Conservation (phyloP, 805 yeast genomes). For the Candida dendrica region DNA sequence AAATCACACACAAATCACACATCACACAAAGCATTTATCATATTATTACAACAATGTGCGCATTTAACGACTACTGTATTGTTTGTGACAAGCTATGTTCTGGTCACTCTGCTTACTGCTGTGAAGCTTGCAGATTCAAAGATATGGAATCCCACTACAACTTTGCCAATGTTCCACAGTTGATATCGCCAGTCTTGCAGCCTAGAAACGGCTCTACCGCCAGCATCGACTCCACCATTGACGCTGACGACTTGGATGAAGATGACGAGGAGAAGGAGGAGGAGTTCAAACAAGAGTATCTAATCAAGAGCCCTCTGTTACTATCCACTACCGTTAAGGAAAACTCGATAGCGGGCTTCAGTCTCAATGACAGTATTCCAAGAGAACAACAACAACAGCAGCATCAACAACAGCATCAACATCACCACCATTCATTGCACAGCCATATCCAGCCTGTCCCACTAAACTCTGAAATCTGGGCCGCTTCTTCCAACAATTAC, state of each 20-base stretch:
- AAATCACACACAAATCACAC: not conserved
- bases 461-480: constrained; percentile 9
- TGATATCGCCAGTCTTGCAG: constrained; percentile 22
- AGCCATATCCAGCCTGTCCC: not conserved
- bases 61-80: constrained; percentile 48
- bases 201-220: constrained; percentile 20
- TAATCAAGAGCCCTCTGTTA: constrained; percentile 21
- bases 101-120: constrained; percentile 37
- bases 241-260: constrained; percentile 4
- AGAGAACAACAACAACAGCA: constrained; percentile 5
- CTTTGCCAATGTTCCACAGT: constrained; percentile 20
- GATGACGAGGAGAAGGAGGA: constrained; percentile 11
- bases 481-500: constrained; percentile 22
- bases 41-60: constrained; percentile 17
- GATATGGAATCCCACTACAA: constrained; percentile 22
- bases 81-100: constrained; percentile 49
- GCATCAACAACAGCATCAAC: constrained; percentile 1
- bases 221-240: constrained; percentile 5
- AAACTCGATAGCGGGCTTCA: constrained; percentile 17
- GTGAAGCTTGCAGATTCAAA: constrained; percentile 31
- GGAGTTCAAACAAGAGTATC: constrained; percentile 15
- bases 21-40: not conserved
- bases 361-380: constrained; percentile 15
- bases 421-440: not conserved
- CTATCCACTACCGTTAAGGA: constrained; percentile 18